These are phyloP conservation scores for Colletotrichum filicis DNA, from an alignment of 2,329 filamentous ascomycete species.

Conservation along the genomic window DNA sequence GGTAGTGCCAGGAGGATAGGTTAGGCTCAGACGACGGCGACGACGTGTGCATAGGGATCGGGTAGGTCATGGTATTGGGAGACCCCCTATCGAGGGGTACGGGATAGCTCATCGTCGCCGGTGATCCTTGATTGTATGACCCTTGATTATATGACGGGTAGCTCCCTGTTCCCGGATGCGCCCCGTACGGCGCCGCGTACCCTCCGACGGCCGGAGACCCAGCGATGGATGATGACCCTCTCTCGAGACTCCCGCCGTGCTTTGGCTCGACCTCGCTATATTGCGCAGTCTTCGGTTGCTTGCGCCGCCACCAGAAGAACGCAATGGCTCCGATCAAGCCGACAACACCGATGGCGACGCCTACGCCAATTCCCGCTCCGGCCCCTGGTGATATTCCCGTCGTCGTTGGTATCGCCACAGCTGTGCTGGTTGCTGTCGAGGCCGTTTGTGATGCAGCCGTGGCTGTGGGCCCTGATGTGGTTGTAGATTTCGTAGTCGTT, in stretches of 20 bases:
- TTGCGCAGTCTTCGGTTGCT: conserved; percentile 15
- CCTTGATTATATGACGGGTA: not conserved
- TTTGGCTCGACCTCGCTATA: conserved; percentile 31
- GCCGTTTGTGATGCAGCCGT: conserved; percentile 2
- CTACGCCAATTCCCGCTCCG: conserved; percentile 46
- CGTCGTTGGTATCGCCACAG: conserved; percentile 2
- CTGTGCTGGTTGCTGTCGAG: conserved; percentile 6
- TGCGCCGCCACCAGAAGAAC: conserved; percentile 43
- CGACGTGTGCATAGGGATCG: not conserved
- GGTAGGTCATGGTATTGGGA: not conserved
- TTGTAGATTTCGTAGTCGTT: conserved; percentile 7
- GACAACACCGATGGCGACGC: conserved; percentile 41
- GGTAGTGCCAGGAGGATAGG: not conserved
- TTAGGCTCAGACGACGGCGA: not conserved
- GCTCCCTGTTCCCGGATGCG: not conserved
- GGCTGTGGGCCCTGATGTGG: not conserved
- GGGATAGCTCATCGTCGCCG: conserved; percentile 2
- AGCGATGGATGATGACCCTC: conserved; percentile 7
- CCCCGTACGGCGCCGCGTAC: conserved; percentile 11
- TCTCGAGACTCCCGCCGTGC: conserved; percentile 6
- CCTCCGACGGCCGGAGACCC: conserved; percentile 16
- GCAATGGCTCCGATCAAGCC: conserved; percentile 37
- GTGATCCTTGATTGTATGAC: not conserved
- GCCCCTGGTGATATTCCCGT: conserved; percentile 42
- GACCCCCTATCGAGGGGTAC: not conserved